Evolutionary conservation across 306 rosid genomes (phyloP).

Genomic region (Chamaecrista fasciculata): DNA sequence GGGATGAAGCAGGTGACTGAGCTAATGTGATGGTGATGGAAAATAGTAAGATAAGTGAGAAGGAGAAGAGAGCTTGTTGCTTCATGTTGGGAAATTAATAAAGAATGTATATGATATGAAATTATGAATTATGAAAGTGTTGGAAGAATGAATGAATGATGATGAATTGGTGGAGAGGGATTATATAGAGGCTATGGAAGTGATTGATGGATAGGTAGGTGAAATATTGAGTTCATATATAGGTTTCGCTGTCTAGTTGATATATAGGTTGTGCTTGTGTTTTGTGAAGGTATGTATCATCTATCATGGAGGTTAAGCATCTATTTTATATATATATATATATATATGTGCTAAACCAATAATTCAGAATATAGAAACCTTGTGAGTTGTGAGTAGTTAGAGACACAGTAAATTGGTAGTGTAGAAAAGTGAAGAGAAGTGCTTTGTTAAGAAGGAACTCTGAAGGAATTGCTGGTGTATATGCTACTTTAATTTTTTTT

Average conservation of each 20-base stretch:
- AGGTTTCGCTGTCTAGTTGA: background rate
- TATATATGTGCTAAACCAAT: background rate
- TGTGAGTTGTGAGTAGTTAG: no score
- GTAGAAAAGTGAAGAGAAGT: background rate
- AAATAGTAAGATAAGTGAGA: conserved; percentile 24
- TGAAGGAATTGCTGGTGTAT: no score
- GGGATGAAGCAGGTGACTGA: conserved; percentile 10
- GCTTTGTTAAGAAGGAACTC: no score
- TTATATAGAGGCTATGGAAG: conserved; percentile 15
- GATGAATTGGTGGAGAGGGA: background rate
- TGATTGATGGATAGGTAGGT: conserved; percentile 13
- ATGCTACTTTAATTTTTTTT: no score
- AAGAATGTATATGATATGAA: no score
- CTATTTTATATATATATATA: background rate
- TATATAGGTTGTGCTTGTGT: background rate
- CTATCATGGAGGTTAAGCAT: conserved; percentile 21
- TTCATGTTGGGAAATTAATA: background rate
- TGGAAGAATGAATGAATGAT: background rate
- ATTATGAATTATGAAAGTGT: no score
- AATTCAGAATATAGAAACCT: background rate
- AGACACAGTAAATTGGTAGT: no score
- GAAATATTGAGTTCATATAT: no score
- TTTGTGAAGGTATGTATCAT: conserved; percentile 11
- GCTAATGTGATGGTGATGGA: conserved; percentile 7
- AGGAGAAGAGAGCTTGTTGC: conserved; percentile 12